A percentile compares a stretch with the other conserved stretches of the same genome.
phyloP scores from a whole-genome alignment of 805 yeast species.

The Saccharomyces kudriavzevii region DNA sequence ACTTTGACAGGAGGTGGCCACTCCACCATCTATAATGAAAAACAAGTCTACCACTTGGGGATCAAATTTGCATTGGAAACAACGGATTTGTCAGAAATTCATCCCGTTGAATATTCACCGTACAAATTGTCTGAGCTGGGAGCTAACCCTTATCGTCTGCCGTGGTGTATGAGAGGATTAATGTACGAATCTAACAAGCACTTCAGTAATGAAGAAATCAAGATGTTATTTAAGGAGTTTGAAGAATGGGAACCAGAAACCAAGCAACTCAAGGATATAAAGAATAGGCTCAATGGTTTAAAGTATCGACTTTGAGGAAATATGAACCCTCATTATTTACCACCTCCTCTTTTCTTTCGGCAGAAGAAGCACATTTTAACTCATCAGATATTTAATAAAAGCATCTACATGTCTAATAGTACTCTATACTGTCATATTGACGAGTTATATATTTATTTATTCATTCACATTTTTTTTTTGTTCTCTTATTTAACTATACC shows the following conservation, averaged over 20 bases:
- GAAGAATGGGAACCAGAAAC: conserved; percentile 84
- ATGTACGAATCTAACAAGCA: conserved; percentile 53
- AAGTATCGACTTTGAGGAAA: conserved; percentile 17
- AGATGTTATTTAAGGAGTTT: conserved; percentile 57
- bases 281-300: conserved; percentile 63
- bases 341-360: not conserved
- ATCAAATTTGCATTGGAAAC: conserved; percentile 70
- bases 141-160: conserved; percentile 74
- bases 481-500: not conserved
- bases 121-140: conserved; percentile 62
- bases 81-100: conserved; percentile 42
- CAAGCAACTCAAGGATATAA: conserved; percentile 73
- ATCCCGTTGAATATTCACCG: conserved; percentile 31
- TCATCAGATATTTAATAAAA: not conserved
- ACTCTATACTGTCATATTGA: not conserved
- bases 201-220: conserved; percentile 50
- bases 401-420: not conserved
- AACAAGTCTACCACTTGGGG: conserved; percentile 76
- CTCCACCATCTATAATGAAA: conserved; percentile 78
- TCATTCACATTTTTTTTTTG: not conserved
- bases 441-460: not conserved
- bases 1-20: conserved; percentile 94
- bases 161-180: conserved; percentile 88
- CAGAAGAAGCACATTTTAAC: not conserved
- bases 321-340: conserved; percentile 2